These are phyloP conservation scores for Geranium brycei DNA, from an alignment of 345 rosid genomes.

Conservation along the genomic window DNA sequence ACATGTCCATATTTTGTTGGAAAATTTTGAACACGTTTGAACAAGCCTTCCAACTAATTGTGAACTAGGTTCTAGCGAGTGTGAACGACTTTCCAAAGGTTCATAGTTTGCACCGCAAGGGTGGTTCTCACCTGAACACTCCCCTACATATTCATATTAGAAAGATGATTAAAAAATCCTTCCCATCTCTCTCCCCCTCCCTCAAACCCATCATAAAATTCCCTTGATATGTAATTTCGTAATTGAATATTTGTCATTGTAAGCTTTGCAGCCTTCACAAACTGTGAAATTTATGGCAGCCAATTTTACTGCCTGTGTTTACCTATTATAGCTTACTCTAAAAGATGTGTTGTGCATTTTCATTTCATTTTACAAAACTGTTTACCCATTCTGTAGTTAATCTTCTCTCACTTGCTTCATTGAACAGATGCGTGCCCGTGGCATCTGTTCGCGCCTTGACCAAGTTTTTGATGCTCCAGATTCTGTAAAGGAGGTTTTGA, in stretches of 20 bases:
- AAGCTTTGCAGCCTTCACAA: too few relatives aligned
- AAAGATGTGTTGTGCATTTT: not conserved
- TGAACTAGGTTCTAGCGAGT: too few relatives aligned
- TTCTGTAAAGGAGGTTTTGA: slow-evolving; percentile 77
- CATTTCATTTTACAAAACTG: not conserved
- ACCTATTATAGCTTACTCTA: not conserved
- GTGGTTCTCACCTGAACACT: too few relatives aligned
- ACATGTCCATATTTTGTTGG: too few relatives aligned
- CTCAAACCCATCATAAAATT: not conserved
- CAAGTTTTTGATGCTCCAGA: slow-evolving; percentile 89
- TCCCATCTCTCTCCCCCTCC: not conserved
- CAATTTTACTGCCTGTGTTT: not conserved
- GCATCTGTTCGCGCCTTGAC: slow-evolving; percentile 74
- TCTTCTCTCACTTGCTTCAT: not conserved
- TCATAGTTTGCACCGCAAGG: too few relatives aligned
- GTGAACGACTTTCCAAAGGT: too few relatives aligned
- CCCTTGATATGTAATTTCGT: not conserved
- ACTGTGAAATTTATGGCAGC: not conserved
- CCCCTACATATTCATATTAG: not conserved
- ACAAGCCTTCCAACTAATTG: too few relatives aligned
- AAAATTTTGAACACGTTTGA: too few relatives aligned
- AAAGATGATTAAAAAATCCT: not conserved
- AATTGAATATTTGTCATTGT: too few relatives aligned
- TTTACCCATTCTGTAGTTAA: too few relatives aligned
- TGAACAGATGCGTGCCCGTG: slow-evolving; percentile 58